Evolutionary conservation across 129 eudicot genomes (phyloP), one percentile per base, ranked within the genome.

Genomic region (Calendula officinalis): DNA sequence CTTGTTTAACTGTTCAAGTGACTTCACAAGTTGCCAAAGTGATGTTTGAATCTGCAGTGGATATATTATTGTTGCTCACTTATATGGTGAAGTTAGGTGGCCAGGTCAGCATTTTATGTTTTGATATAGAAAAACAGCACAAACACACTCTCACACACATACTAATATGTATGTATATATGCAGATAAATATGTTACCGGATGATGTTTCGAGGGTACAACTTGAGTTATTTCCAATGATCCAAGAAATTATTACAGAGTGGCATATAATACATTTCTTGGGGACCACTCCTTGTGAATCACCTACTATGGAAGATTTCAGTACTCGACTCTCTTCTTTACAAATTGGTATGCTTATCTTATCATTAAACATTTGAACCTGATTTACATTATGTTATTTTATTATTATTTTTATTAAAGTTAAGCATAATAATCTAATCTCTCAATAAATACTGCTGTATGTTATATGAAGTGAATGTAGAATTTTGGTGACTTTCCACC

Each of bases 1-100:
- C 68, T 69, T 70, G 82, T 56, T 42, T 79, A 27, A 76, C 79
- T 10, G 91, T 92, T 35, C 96, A 92, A 69, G 85, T 92, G 62
- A 92, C 91, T 44, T 78, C 91, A 53, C 98, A 92, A 73, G 80
- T 92, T 77, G 83, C 98, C 35, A 84, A 79, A 79, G 83, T 80
- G 73, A 85, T 92, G 95, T 88, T 92, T 73, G 95, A 92, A 73
- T 88, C 95, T 72, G 91, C 90, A 44, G 66, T 88, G 73, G 91
- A 85, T 62, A 69, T 92, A 45, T 82, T 85, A 40, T 66, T 88
- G 80, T 80, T 92, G 61, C 82, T 92, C 41, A 79, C 71, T 79
- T 92, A 92, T 78, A 71, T 92, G 82, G 80, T 80, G 75, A 81
- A 87, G 83, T 77, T 83, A 54, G 88, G 95, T 62, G 91, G 96